Conservation (phyloP, 192 early-diverging fungal species). For the Paraglomus occultum region DNA sequence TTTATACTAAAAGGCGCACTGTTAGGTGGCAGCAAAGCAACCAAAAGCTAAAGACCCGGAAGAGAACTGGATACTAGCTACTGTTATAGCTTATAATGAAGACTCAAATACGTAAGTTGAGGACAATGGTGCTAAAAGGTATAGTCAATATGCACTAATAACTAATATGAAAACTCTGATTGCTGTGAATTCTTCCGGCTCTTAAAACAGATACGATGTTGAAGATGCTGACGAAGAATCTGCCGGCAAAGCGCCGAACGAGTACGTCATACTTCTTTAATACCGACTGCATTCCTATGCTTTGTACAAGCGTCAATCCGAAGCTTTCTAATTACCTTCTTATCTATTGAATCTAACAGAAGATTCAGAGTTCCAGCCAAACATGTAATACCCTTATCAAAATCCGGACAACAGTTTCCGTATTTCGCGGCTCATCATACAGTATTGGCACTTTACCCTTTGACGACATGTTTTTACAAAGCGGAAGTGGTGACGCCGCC, state of each 20-base stretch:
- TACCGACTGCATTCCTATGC: neutral
- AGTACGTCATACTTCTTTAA: conserved; percentile 16
- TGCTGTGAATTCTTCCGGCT: neutral
- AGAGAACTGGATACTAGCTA: conserved; percentile 57
- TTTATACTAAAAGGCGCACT: neutral
- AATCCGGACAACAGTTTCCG: conserved; percentile 39
- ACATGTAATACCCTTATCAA: conserved; percentile 47
- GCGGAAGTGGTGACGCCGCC: conserved; percentile 47
- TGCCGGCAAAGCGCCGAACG: conserved; percentile 44
- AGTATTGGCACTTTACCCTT: conserved; percentile 54
- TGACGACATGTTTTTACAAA: conserved; percentile 58
- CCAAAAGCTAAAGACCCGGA: conserved; percentile 50
- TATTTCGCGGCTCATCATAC: conserved; percentile 43
- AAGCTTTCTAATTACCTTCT: neutral
- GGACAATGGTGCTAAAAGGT: neutral
- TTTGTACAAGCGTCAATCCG: neutral
- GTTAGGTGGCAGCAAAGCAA: conserved; percentile 52
- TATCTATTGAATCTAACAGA: conserved; percentile 33
- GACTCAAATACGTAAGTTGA: conserved; percentile 49
- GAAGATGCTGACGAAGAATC: conserved; percentile 58
- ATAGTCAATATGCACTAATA: neutral
- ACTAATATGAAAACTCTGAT: neutral
- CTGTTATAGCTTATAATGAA: conserved; percentile 42
- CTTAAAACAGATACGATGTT: conserved; percentile 46
- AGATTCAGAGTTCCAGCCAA: conserved; percentile 44